Conservation (phyloP, 345 rosid species). For the Moricandia moricandioides region DNA sequence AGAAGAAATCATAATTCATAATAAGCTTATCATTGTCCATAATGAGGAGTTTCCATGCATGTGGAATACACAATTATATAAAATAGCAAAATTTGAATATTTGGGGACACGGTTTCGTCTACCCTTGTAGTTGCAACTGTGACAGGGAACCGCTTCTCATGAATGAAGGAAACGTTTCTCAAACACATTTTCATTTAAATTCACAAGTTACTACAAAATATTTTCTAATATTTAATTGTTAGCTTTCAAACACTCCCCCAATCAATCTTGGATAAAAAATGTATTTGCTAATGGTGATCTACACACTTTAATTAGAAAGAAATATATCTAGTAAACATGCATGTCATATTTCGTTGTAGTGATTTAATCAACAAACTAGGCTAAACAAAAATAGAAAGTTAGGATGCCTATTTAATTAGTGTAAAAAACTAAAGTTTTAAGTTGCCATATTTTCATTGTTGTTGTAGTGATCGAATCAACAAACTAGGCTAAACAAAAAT, state of each 20-base stretch:
- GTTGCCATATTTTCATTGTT: neutral
- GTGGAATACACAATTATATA: neutral
- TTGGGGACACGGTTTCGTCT: slow-evolving; percentile 15
- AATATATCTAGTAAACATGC: neutral
- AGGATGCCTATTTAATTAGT: neutral
- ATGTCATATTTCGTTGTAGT: slow-evolving; percentile 2
- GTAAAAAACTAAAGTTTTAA: neutral
- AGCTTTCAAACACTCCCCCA: neutral
- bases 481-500: slow-evolving; percentile 5
- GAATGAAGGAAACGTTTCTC: slow-evolving; percentile 11
- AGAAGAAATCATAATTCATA: neutral
- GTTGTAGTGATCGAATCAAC: neutral
- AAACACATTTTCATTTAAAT: neutral
- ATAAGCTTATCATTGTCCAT: neutral
- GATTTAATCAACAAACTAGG: neutral
- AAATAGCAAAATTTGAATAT: neutral
- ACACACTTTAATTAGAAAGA: neutral
- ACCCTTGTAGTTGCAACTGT: neutral
- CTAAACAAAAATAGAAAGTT: slow-evolving; percentile 7
- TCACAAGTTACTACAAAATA: neutral
- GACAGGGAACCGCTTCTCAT: slow-evolving; percentile 26
- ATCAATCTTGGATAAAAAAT: neutral
- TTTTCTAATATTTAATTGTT: neutral
- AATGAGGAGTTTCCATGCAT: slow-evolving; percentile 20
- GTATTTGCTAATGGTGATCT: neutral